phyloP scores from a whole-genome alignment of 805 yeast genomes.

The Jamesozyma jinghongensis region DNA sequence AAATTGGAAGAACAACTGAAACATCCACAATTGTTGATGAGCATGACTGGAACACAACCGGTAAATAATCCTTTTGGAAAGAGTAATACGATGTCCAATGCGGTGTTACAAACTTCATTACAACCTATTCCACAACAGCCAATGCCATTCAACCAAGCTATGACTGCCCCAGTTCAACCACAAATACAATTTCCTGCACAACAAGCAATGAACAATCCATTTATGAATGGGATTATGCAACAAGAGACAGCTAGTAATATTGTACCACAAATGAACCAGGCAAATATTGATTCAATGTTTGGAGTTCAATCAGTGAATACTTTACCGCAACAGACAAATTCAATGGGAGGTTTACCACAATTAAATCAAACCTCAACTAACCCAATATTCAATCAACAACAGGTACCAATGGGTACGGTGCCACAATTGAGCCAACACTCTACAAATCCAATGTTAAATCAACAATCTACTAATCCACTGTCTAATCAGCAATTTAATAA shows the following conservation, averaged over 20 bases:
- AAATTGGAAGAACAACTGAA: constrained; percentile 26
- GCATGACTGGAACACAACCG: constrained; percentile 21
- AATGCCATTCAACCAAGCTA: constrained; percentile 15
- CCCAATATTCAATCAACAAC: too few species aligned
- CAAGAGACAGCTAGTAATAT: constrained; percentile 11
- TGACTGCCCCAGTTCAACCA: constrained; percentile 10
- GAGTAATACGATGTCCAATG: neutral
- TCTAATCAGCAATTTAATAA: too few species aligned
- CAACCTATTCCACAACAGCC: constrained; percentile 1
- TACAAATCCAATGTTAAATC: too few species aligned
- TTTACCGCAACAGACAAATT: too few species aligned
- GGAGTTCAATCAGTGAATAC: neutral
- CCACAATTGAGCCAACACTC: too few species aligned
- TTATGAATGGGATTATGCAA: constrained; percentile 9
- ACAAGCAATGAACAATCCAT: constrained; percentile 12
- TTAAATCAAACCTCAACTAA: too few species aligned
- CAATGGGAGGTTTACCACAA: too few species aligned
- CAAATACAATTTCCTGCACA: constrained; percentile 11
- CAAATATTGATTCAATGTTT: neutral
- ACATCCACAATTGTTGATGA: constrained; percentile 20
- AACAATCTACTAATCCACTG: too few species aligned
- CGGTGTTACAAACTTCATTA: constrained; percentile 11
- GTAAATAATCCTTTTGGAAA: constrained; percentile 26
- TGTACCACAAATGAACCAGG: constrained; percentile 20
- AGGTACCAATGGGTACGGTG: too few species aligned